Conservation (phyloP, 257 asterid genomes). For the Rehmannia glutinosa region DNA sequence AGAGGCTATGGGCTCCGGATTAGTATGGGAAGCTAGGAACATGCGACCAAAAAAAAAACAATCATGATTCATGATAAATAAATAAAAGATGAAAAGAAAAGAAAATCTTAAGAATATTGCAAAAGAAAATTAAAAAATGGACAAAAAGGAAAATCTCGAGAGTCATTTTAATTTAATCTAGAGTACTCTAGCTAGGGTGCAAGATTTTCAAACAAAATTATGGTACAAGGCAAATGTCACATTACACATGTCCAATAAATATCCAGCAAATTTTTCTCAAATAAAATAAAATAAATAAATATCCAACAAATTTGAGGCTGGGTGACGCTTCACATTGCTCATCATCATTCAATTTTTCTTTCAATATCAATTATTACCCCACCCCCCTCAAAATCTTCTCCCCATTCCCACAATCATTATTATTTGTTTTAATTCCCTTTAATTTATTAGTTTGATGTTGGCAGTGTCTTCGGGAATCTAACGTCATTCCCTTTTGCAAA, state of each 20-base stretch:
- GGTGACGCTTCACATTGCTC: neutral
- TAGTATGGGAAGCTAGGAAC: too few species aligned
- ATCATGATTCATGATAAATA: too few species aligned
- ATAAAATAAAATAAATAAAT: too few species aligned
- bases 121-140: too few species aligned
- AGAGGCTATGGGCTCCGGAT: too few species aligned
- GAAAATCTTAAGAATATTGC: too few species aligned
- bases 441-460: neutral
- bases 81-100: too few species aligned
- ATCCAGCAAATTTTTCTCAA: slow-evolving; percentile 12
- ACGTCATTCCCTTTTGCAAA: slow-evolving; percentile 6
- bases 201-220: too few species aligned
- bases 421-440: neutral
- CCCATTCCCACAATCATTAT: neutral
- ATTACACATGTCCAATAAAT: slow-evolving; percentile 8
- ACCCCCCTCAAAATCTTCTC: neutral
- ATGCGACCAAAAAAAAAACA: too few species aligned
- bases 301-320: slow-evolving; percentile 5
- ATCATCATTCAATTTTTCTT: slow-evolving; percentile 5
- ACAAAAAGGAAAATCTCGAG: too few species aligned
- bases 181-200: too few species aligned
- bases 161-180: too few species aligned
- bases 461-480: neutral
- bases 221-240: neutral
- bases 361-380: slow-evolving; percentile 1